Conservation (phyloP, 78 protist species). For the Dictyostelium capitatum region DNA sequence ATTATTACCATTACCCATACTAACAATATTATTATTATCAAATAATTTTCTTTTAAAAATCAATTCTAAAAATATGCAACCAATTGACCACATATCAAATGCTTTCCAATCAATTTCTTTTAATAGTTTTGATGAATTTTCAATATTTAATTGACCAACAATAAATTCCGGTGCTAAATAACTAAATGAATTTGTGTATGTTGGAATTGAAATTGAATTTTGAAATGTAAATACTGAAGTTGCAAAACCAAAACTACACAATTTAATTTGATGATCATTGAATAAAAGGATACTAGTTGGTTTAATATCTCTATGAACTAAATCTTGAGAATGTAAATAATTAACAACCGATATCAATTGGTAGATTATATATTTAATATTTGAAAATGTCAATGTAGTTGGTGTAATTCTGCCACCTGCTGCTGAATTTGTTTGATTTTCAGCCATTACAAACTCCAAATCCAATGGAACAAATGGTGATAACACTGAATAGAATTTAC, state of each 20-base stretch:
- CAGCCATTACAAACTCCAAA: conserved; percentile 41
- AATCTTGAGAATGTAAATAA: conserved; percentile 54
- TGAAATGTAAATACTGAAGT: not conserved
- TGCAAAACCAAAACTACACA: conserved; percentile 37
- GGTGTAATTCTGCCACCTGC: not conserved
- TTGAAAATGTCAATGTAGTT: not conserved
- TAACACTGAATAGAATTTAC: conserved; percentile 18
- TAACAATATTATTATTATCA: not conserved
- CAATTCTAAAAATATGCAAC: conserved; percentile 64
- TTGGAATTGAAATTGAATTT: not conserved
- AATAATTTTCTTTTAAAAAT: conserved; percentile 18
- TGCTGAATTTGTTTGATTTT: not conserved
- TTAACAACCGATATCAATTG: conserved; percentile 14
- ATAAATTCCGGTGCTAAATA: conserved; percentile 10
- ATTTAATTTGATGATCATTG: conserved; percentile 36
- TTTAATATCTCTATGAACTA: conserved; percentile 69
- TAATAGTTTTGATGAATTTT: not conserved
- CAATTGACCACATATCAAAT: conserved; percentile 78
- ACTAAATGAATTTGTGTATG: not conserved
- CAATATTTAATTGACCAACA: not conserved
- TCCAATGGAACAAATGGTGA: conserved; percentile 56
- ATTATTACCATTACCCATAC: not conserved
- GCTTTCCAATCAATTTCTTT: conserved; percentile 62
- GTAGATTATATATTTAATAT: conserved; percentile 21
- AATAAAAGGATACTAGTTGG: conserved; percentile 30